Percentiles rank a stretch among this genome's conserved stretches.
Conservation (phyloP, 2,329 filamentous ascomycete genomes). For the Beauveria pseudobassiana region DNA sequence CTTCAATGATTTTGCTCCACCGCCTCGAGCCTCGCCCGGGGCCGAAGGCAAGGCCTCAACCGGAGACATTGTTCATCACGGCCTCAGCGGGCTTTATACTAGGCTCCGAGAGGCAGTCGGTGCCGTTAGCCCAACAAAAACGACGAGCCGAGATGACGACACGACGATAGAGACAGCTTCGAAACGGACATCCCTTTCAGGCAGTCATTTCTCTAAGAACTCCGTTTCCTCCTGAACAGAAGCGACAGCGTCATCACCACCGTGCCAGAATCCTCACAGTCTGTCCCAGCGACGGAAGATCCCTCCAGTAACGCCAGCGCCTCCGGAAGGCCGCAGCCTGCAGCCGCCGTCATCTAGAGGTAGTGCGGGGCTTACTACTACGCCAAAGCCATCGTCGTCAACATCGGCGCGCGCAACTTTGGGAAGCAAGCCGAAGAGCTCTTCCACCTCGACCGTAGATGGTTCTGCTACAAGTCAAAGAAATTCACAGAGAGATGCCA, state of each 20-base stretch:
- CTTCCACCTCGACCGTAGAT: conserved; percentile 36
- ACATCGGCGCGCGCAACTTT: conserved; percentile 28
- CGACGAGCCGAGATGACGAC: conserved; percentile 34
- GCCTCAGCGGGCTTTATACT: conserved; percentile 82
- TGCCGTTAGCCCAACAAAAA: conserved; percentile 44
- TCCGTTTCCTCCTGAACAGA: conserved; percentile 34
- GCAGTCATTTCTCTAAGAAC: conserved; percentile 33
- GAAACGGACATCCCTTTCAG: conserved; percentile 34
- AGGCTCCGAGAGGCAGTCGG: conserved; percentile 78
- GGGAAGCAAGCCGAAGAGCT: conserved; percentile 35
- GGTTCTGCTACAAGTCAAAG: conserved; percentile 43
- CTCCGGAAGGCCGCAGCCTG: conserved; percentile 6
- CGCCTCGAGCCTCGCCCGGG: conserved; percentile 49
- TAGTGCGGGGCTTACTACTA: conserved; percentile 34
- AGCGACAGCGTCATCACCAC: conserved; percentile 29
- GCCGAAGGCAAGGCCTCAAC: conserved; percentile 63
- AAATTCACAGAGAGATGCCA: conserved; percentile 42
- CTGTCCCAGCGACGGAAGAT: not conserved
- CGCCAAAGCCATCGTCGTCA: conserved; percentile 34
- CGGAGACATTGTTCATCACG: conserved; percentile 72
- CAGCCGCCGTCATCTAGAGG: conserved; percentile 36
- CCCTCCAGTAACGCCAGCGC: conserved; percentile 7
- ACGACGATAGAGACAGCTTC: conserved; percentile 35
- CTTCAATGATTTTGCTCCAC: conserved; percentile 84
- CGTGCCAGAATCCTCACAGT: not conserved